phyloP scores from a whole-genome alignment of 2,329 filamentous ascomycete species.

The Paracoccidioides lutzii region DNA sequence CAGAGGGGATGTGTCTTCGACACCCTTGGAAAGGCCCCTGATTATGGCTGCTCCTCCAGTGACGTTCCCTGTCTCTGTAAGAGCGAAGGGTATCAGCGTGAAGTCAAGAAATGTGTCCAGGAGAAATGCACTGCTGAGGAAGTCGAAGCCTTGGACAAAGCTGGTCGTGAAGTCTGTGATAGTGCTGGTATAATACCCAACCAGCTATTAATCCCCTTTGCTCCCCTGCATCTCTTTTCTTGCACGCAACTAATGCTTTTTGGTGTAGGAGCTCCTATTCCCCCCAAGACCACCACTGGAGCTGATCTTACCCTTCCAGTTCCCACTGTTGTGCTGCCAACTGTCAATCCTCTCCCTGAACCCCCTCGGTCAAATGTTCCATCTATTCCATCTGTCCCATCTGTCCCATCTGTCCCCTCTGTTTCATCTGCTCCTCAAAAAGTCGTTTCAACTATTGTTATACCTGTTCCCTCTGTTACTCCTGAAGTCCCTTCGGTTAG shows the following conservation, averaged over 20 bases:
- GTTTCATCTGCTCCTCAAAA: no score
- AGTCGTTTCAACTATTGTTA: no score
- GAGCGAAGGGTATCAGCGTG: conserved; percentile 5
- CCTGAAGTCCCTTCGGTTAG: no score
- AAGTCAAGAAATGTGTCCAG: conserved; percentile 4
- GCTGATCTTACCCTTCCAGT: not conserved
- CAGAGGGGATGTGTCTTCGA: conserved; percentile 8
- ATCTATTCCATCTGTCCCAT: not conserved
- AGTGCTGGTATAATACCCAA: conserved; percentile 3
- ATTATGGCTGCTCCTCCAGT: conserved; percentile 4
- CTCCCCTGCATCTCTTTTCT: not conserved
- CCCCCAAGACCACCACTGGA: not conserved
- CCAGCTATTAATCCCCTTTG: not conserved
- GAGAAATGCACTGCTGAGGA: conserved; percentile 5
- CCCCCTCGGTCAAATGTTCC: not conserved
- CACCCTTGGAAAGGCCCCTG: not conserved
- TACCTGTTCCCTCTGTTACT: no score
- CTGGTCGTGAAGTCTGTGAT: conserved; percentile 5
- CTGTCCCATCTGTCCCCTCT: not conserved
- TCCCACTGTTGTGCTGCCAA: not conserved
- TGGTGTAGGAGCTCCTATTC: not conserved
- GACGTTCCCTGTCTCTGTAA: conserved; percentile 7
- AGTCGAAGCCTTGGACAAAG: conserved; percentile 3
- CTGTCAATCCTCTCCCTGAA: not conserved
- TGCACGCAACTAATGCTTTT: not conserved